Conservation (phyloP, 169 alveolate species). For the Plasmodium fragile region DNA sequence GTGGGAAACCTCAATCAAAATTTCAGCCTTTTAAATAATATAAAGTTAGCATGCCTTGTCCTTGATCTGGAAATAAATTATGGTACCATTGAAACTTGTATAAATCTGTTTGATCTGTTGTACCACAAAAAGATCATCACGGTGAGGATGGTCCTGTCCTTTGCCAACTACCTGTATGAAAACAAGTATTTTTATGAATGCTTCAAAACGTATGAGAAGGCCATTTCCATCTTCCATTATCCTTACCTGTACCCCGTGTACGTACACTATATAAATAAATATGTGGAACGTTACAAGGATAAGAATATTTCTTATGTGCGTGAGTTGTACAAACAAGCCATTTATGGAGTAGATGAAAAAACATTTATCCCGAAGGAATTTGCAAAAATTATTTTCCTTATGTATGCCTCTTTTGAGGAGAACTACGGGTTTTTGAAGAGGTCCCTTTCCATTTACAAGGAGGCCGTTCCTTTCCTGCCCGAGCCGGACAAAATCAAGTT, state of each 20-base stretch:
- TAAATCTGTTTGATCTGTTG: constrained; percentile 36
- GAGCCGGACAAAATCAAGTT: constrained; percentile 75
- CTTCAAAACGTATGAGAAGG: constrained; percentile 90
- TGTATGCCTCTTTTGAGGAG: constrained; percentile 92
- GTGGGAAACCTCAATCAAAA: background rate
- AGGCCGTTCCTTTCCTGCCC: constrained; percentile 88
- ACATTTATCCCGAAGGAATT: constrained; percentile 83
- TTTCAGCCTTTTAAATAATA: constrained; percentile 22
- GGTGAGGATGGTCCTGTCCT: constrained; percentile 82
- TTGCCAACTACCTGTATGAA: constrained; percentile 81
- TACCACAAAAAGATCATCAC: constrained; percentile 87
- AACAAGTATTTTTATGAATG: constrained; percentile 88
- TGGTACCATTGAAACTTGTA: constrained; percentile 52
- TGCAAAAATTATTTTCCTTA: constrained; percentile 83
- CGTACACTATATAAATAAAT: constrained; percentile 85
- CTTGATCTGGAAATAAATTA: constrained; percentile 70
- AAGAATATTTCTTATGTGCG: constrained; percentile 90
- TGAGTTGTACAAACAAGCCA: constrained; percentile 88
- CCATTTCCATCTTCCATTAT: constrained; percentile 87
- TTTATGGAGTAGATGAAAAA: constrained; percentile 62
- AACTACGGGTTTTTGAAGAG: constrained; percentile 89
- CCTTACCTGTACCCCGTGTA: constrained; percentile 91
- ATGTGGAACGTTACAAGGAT: constrained; percentile 87
- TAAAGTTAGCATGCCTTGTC: constrained; percentile 36
- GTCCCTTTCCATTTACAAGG: constrained; percentile 87